These are phyloP conservation scores for Pseudogymnoascus sp. DNA, from an alignment of 2,329 filamentous ascomycete genomes.

Conservation along the genomic window DNA sequence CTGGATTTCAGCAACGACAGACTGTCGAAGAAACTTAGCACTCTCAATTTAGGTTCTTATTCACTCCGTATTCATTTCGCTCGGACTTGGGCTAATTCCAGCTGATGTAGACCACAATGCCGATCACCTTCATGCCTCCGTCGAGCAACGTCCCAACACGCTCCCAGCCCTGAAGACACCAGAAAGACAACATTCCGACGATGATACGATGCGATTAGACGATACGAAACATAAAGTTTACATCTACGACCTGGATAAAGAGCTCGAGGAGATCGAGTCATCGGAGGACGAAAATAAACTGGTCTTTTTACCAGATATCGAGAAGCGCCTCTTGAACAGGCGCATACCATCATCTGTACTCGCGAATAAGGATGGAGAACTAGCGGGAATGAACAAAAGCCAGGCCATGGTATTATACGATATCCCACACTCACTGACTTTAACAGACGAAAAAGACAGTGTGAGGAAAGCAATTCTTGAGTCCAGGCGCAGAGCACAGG, in stretches of 20 bases:
- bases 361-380: slow-evolving; percentile 43
- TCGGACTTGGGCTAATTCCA: slow-evolving; percentile 5
- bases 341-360: slow-evolving; percentile 57
- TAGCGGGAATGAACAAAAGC: slow-evolving; percentile 40
- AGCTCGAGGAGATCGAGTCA: slow-evolving; percentile 62
- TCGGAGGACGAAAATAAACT: slow-evolving; percentile 53
- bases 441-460: slow-evolving; percentile 65
- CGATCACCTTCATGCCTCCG: slow-evolving; percentile 56
- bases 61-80: slow-evolving; percentile 9
- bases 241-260: slow-evolving; percentile 82
- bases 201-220: slow-evolving; percentile 74
- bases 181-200: slow-evolving; percentile 21
- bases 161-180: slow-evolving; percentile 1
- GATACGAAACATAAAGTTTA: slow-evolving; percentile 78
- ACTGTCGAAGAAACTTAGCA: slow-evolving; percentile 73
- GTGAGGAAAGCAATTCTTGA: slow-evolving; percentile 80
- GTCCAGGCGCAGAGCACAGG: slow-evolving; percentile 58
- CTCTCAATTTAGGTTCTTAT: slow-evolving; percentile 67
- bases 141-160: slow-evolving; percentile 38
- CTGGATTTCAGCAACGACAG: slow-evolving; percentile 63
- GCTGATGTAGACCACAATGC: slow-evolving; percentile 47
- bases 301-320: slow-evolving; percentile 77
- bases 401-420: slow-evolving; percentile 75
- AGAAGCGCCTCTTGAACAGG: slow-evolving; percentile 65
- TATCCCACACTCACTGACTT: slow-evolving; percentile 65